Base-by-base conservation (phyloP, 257 asterid genomes). In the Solanum corneliomulleri region DNA sequence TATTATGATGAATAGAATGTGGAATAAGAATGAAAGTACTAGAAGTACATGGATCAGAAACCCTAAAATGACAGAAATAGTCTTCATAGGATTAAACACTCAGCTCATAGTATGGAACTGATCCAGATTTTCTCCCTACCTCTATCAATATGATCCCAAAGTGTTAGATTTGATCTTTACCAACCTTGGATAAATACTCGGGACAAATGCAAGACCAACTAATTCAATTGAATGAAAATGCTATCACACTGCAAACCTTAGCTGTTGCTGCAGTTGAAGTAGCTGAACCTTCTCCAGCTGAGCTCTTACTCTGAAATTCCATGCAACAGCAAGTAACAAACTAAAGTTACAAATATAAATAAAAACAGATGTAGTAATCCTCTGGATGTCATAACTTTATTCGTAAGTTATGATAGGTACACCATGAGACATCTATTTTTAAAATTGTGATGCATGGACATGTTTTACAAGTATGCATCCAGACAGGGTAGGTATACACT, bases 211-310 rank as follows among this genome's bases (percentile, higher is more conserved):
- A 64, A 44, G 45, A 42, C 80, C 42, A 62, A 66, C 64, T 45
- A 71, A n/a, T 58, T 72, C 64, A n/a, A n/a, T 29, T 71, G 60
- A 86, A 72, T 2, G 16, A 37, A 52, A 74, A 52, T 6, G 42
- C 44, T 25, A 86, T 16, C 52, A 71, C 37, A 42, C 66, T 25
- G 71, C 41, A 41, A 80, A 94, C 98, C 96, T 91, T 92, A 68
- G 88, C 85, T 85, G 91, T 74, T 80, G 97, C 91, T 27, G 92
- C 92, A 91, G 89, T 66, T 42, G 97, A 90, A 20, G 91, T 69
- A 45, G 94, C 90, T 64, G 98, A 95, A 64, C 96, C 96, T 84
- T 89, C 98, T 80, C 94, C 92, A 21, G 93, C 25, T 18, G 97
- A 42, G 76, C 84, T 92, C 93, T 93, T 93, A 86, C 83, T 91